Conservation (phyloP, 306 rosid genomes). For the Sphenostylis stenocarpa region DNA sequence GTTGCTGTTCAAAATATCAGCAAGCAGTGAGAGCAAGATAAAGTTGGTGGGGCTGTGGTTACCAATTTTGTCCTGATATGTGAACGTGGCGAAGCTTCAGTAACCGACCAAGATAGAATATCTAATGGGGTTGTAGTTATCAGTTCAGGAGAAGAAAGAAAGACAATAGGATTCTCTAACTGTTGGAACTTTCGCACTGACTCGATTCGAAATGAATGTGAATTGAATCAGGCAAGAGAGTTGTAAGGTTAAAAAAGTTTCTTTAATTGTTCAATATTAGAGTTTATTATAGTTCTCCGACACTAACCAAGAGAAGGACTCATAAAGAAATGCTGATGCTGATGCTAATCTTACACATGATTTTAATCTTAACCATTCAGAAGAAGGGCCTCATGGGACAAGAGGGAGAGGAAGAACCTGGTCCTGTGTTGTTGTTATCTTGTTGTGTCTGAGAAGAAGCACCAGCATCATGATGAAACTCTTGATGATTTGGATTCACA, state of each 20-base stretch:
- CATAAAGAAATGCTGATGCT: background rate
- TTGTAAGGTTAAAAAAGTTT: background rate
- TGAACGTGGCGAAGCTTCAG: slow-evolving; percentile 11
- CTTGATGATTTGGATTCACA: slow-evolving; percentile 38
- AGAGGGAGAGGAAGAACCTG: slow-evolving; percentile 48
- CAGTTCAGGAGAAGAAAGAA: background rate
- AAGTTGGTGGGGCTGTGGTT: background rate
- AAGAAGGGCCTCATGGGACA: slow-evolving; percentile 57
- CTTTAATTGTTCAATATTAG: background rate
- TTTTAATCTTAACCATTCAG: slow-evolving; percentile 50
- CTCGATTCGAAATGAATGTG: no score
- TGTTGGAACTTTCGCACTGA: background rate
- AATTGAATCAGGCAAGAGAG: no score
- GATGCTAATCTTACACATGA: background rate
- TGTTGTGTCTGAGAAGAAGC: slow-evolving; percentile 36
- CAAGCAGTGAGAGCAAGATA: slow-evolving; percentile 36
- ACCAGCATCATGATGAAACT: slow-evolving; percentile 27
- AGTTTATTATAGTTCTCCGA: background rate
- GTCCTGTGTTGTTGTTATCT: slow-evolving; percentile 36
- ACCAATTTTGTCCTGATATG: slow-evolving; percentile 13
- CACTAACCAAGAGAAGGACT: background rate
- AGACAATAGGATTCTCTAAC: background rate
- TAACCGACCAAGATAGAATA: slow-evolving; percentile 6
- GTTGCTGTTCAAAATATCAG: slow-evolving; percentile 41
- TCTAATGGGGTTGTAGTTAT: background rate